phyloP scores from a whole-genome alignment of 306 rosid species.

The Trichosanthes truncata region DNA sequence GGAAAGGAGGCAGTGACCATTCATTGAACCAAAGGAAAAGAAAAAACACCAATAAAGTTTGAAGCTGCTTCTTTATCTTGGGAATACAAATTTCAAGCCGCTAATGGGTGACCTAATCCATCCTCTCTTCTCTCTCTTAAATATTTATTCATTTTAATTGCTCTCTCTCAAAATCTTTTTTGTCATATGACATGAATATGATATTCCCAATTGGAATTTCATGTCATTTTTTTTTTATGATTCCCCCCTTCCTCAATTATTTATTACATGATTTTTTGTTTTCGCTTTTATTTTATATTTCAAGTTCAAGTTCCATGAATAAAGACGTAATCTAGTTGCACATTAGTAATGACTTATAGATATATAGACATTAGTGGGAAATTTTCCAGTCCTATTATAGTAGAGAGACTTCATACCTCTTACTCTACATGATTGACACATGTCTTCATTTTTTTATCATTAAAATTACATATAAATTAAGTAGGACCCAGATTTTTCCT shows the following conservation, averaged over 20 bases:
- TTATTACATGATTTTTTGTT: neutral
- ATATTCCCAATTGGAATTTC: neutral
- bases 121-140: no score
- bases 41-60: neutral
- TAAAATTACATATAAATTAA: no score
- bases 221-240: neutral
- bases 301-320: neutral
- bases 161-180: neutral
- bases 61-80: neutral
- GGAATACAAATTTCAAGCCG: neutral
- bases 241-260: no score
- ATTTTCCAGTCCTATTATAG: no score
- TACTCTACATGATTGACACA: no score
- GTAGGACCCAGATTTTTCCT: no score
- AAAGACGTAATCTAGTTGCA: neutral
- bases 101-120: neutral
- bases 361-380: no score
- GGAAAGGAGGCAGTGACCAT: neutral
- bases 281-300: neutral
- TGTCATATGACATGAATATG: neutral
- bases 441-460: no score
- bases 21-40: neutral
- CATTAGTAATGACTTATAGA: no score
- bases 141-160: no score
- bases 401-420: no score